Base-by-base conservation (phyloP, 1,139 yeast genomes). In the Pneumocystis sp. region DNA sequence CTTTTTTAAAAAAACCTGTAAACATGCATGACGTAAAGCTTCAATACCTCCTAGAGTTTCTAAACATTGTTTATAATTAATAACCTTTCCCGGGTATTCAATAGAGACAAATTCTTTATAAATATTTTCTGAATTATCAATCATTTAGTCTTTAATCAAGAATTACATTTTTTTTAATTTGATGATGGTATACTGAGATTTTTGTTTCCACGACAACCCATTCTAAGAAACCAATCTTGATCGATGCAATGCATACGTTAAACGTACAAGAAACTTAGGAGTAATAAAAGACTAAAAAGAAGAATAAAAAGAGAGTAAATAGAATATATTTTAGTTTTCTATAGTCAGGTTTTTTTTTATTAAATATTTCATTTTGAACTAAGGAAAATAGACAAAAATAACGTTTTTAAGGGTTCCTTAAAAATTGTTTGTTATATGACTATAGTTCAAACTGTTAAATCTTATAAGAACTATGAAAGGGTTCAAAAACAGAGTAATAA, bases 11-110 rank as follows among this genome's bases (percentile, higher is more conserved):
- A 39, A 25, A 25, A 29, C 25, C 19, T 44, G 44, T 63, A 31
- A 42, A 64, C 65, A 65, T 31, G n/a, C 15, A 2, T 42, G 21
- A 37, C 64, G 60, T 8, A 64, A 42, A 2, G 42, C 39, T 37
- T 25, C 42, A 19, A 37, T 62, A 8, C 68, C 68, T 15, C 68
- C 68, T 15, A 67, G n/a, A n/a, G 66, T 64, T 25, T 75, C 75
- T 6, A 90, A 76, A 0, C 96, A 97, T 67, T 79, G 80, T 35
- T 80, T 80, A 0, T 80, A 76, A 73, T 89, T 82, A 61, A 80
- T 78, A 15, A 93, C 93, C 34, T 81, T 79, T 56, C 89, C 78
- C 0, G 98, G 98, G 68, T 87, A 80, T 73, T 93, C 98, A 35
- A 93, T 81, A 3, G 66, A 50, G 17, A 61, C n/a, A n/a, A 61